Percentiles rank a stretch among this genome's conserved stretches.
These are phyloP conservation scores for Wickerhamomyces subpelliculosus DNA, from an alignment of 805 yeast species.

Conservation along the genomic window DNA sequence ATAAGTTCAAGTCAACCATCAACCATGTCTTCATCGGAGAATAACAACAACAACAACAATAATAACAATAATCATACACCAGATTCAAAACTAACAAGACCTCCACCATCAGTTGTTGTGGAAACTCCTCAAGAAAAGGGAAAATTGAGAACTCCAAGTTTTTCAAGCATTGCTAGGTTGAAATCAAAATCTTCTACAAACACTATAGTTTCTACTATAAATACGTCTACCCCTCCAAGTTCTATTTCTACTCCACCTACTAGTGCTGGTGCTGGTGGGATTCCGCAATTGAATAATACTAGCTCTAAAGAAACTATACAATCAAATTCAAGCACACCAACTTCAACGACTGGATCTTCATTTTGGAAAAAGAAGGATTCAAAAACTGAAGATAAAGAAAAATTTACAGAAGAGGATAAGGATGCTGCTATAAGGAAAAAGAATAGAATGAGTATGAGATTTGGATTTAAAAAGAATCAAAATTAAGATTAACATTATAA, in stretches of 20 bases:
- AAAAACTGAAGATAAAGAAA: constrained; percentile 1
- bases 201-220: background rate
- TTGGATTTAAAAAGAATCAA: constrained; percentile 8
- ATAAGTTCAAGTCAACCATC: constrained; percentile 13
- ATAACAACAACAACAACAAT: constrained; percentile 1
- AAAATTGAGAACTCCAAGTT: constrained; percentile 1
- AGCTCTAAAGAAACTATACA: no score
- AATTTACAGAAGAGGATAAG: no score
- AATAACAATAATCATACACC: background rate
- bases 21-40: constrained; percentile 8
- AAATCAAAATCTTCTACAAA: background rate
- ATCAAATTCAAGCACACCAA: background rate
- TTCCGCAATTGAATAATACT: no score
- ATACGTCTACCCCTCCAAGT: background rate
- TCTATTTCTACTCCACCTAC: background rate
- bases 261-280: no score
- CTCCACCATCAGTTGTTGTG: background rate
- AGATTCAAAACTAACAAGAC: background rate
- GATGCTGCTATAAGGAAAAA: no score
- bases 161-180: background rate
- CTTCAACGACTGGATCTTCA: background rate
- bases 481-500: no score
- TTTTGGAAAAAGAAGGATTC: constrained; percentile 14
- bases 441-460: constrained; percentile 20
- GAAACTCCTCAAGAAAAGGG: constrained; percentile 2